phyloP scores from a whole-genome alignment of 176 grass and related monocot genomes.

The Aegilops sharonensis region DNA sequence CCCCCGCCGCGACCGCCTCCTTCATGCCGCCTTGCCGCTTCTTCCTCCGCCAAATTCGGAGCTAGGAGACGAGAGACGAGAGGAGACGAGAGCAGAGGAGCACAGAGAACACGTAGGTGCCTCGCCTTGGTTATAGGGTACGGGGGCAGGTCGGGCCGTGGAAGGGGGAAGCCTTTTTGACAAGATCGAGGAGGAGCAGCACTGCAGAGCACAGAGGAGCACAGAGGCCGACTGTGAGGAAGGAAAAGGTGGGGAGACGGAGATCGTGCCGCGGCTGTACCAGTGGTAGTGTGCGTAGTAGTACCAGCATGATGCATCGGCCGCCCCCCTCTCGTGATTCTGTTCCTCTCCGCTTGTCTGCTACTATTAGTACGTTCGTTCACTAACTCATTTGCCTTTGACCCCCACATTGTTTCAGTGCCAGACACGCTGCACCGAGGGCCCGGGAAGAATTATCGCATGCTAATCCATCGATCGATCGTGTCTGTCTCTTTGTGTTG shows the following conservation, averaged over 20 bases:
- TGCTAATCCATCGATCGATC: no score
- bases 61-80: neutral
- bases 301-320: neutral
- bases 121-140: no score
- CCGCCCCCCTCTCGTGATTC: neutral
- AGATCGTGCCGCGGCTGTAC: neutral
- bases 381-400: no score
- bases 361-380: no score
- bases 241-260: neutral
- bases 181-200: neutral
- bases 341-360: neutral
- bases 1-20: neutral
- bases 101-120: no score
- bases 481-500: neutral
- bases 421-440: no score
- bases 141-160: no score
- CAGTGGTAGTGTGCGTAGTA: neutral
- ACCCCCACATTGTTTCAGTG: no score
- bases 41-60: no score
- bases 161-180: neutral
- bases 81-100: neutral
- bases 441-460: no score
- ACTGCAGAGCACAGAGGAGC: neutral
- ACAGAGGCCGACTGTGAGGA: neutral
- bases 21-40: slow-evolving; percentile 10